These are phyloP conservation scores for Triglochin maritima DNA, from an alignment of 106 monocot genomes.

Conservation along the genomic window DNA sequence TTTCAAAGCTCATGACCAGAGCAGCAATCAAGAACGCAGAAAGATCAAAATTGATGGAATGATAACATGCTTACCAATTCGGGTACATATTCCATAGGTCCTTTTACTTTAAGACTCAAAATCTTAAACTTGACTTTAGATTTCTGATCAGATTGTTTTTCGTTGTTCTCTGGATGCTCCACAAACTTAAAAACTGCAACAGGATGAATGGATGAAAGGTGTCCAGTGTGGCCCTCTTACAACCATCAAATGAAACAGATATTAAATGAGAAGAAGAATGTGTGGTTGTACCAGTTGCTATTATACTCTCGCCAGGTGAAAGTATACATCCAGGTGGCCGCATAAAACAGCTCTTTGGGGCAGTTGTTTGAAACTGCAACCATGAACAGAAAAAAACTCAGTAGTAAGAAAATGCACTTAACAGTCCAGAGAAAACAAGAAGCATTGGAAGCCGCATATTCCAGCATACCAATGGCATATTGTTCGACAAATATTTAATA, in stretches of 20 bases:
- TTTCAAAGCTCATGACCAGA: too few species aligned
- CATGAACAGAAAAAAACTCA: not conserved
- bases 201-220: slow-evolving; percentile 2
- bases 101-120: slow-evolving; percentile 72
- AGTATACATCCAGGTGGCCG: slow-evolving; percentile 87
- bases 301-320: slow-evolving; percentile 75
- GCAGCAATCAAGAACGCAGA: not conserved
- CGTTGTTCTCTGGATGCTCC: slow-evolving; percentile 77
- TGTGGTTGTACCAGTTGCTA: slow-evolving; percentile 58
- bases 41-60: not conserved
- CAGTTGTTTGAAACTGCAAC: slow-evolving; percentile 85
- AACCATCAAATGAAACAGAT: not conserved
- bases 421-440: not conserved
- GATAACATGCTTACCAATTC: slow-evolving; percentile 49
- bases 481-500: too few species aligned
- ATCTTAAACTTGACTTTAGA: slow-evolving; percentile 87
- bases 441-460: not conserved
- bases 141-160: slow-evolving; percentile 50
- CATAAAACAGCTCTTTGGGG: slow-evolving; percentile 95
- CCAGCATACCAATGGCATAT: not conserved
- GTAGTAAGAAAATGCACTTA: not conserved
- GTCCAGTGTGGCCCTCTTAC: not conserved
- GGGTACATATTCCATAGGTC: slow-evolving; percentile 69
- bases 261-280: not conserved
- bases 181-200: slow-evolving; percentile 78